Conservation (phyloP, 2,329 filamentous ascomycete genomes). For the Colletotrichum orchidophilum region DNA sequence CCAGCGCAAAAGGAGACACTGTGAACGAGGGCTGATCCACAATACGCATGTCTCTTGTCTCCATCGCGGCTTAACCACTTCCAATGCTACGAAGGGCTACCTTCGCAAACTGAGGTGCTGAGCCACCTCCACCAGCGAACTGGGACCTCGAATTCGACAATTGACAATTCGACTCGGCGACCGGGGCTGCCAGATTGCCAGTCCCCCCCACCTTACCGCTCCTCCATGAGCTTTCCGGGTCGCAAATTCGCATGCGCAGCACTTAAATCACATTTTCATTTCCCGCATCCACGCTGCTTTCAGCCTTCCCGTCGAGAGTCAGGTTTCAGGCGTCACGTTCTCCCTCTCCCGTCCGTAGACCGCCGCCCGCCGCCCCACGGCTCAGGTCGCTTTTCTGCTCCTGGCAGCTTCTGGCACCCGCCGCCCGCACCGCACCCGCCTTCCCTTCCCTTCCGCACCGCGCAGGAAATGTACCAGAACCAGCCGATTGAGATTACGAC, state of each 20-base stretch:
- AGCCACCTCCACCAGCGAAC: slow-evolving; percentile 3
- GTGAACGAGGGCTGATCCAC: slow-evolving; percentile 19
- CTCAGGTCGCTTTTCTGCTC: slow-evolving; percentile 5
- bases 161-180: not conserved
- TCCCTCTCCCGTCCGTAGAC: not conserved
- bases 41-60: not conserved
- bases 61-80: slow-evolving; percentile 22
- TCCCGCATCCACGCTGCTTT: not conserved
- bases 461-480: slow-evolving; percentile 3
- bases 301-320: not conserved
- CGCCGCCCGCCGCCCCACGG: slow-evolving; percentile 16
- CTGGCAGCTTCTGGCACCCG: slow-evolving; percentile 3
- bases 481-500: not conserved
- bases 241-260: not conserved
- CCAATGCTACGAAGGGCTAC: not conserved
- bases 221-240: not conserved
- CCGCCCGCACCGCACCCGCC: slow-evolving; percentile 27
- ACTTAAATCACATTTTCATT: not conserved
- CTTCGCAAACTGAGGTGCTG: no score
- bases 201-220: no score
- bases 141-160: not conserved
- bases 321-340: not conserved
- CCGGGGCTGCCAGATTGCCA: not conserved
- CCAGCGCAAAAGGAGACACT: not conserved
- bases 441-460: slow-evolving; percentile 17